A percentile compares a stretch with the other conserved stretches of the same genome.
Evolutionary conservation across 2,329 filamentous ascomycete species (phyloP).

Genomic region (Talaromyces funiculosus): DNA sequence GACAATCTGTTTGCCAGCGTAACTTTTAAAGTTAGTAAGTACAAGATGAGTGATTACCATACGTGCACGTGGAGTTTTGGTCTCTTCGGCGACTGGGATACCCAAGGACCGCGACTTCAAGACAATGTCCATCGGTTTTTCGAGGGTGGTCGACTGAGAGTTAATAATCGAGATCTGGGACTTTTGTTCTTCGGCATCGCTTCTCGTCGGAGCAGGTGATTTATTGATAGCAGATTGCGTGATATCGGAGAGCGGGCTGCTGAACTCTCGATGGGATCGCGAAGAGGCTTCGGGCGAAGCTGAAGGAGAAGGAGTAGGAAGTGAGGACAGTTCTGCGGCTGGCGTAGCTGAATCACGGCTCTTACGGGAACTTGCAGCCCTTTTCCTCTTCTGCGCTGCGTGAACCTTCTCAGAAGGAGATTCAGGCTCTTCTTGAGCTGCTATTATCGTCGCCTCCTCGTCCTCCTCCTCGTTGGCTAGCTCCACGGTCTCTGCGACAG

Average conservation of each 20-base stretch:
- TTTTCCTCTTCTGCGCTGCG: constrained; percentile 65
- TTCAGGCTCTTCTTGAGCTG: constrained; percentile 42
- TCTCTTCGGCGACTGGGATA: constrained; percentile 61
- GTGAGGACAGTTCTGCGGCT: constrained; percentile 36
- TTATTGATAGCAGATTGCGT: constrained; percentile 63
- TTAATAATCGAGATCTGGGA: constrained; percentile 58
- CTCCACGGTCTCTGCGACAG: constrained; percentile 43
- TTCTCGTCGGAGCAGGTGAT: constrained; percentile 36
- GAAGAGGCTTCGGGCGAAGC: constrained; percentile 53
- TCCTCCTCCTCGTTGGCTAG: constrained; percentile 21
- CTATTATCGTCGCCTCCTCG: constrained; percentile 25
- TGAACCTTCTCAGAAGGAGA: constrained; percentile 51
- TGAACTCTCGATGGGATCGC: constrained; percentile 17
- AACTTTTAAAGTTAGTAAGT: constrained; percentile 97
- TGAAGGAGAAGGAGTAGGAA: constrained; percentile 48
- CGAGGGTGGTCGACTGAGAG: constrained; percentile 69
- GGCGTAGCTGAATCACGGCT: constrained; percentile 38
- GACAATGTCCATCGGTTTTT: constrained; percentile 90
- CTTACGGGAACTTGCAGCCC: constrained; percentile 41
- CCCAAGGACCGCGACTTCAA: constrained; percentile 73
- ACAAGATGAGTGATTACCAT: constrained; percentile 91
- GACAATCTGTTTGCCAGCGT: constrained; percentile 89
- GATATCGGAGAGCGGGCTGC: constrained; percentile 63
- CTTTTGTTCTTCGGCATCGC: constrained; percentile 40
- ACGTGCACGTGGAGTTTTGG: constrained; percentile 70